A percentile compares a stretch with the other conserved stretches of the same genome.
Evolutionary conservation across 441 rosid genomes (phyloP).

Genomic region (Syzygium syzygioides): DNA sequence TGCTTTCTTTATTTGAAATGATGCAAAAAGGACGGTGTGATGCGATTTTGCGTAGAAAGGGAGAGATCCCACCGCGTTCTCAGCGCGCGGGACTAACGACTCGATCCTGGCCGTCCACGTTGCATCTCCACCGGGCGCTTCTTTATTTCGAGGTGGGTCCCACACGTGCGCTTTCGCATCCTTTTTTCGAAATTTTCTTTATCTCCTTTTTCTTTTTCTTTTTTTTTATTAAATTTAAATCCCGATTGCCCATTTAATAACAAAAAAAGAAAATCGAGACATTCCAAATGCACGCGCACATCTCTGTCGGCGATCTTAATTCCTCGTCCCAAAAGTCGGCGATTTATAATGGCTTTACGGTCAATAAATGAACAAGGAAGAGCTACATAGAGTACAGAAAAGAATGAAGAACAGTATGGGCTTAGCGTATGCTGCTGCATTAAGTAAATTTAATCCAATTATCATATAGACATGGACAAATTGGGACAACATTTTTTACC

Average conservation of each 20-base stretch:
- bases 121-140: not conserved
- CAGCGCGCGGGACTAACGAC: not conserved
- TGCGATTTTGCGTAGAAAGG: not conserved
- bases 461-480: not conserved
- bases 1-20: not conserved
- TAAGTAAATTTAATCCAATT: not conserved
- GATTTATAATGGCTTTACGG: not conserved
- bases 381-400: not conserved
- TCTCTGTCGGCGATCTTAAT: not conserved
- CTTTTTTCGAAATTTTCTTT: not conserved
- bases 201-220: not conserved
- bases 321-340: not conserved
- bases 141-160: not conserved
- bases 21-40: not conserved
- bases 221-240: not conserved
- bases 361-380: not conserved
- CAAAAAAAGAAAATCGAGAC: not conserved
- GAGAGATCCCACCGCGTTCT: not conserved
- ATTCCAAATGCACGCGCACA: not conserved
- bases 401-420: not conserved
- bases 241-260: not conserved
- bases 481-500: not conserved
- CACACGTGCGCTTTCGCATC: not conserved
- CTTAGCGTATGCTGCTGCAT: not conserved
- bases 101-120: not conserved